Evolutionary conservation across 2,329 filamentous ascomycete genomes (phyloP).

Genomic region (Biscogniauxia marginata): DNA sequence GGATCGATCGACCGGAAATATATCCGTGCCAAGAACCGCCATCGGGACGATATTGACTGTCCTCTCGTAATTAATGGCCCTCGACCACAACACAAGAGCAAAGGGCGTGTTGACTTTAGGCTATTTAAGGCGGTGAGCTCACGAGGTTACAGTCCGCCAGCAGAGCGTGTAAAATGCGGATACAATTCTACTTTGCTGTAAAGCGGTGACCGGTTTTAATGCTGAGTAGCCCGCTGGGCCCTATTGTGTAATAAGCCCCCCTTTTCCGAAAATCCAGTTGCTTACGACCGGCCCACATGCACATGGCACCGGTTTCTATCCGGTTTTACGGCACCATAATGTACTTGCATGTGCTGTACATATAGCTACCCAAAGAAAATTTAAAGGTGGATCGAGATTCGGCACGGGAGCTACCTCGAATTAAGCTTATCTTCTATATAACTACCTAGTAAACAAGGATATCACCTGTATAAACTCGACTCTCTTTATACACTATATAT

Average conservation of each 20-base stretch:
- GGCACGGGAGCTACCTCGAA: background rate
- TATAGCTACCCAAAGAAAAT: too few species aligned
- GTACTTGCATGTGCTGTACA: too few species aligned
- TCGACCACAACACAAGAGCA: background rate
- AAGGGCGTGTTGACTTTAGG: background rate
- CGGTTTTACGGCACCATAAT: background rate
- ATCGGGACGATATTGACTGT: background rate
- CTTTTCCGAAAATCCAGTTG: background rate
- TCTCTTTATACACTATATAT: too few species aligned
- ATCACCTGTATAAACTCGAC: too few species aligned
- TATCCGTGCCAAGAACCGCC: background rate
- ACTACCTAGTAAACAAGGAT: too few species aligned
- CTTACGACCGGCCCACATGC: background rate
- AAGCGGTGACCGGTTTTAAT: background rate
- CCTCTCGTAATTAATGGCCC: background rate
- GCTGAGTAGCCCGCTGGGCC: too few species aligned
- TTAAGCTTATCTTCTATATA: too few species aligned
- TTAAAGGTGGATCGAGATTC: background rate
- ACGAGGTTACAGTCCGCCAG: background rate
- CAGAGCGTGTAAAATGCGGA: background rate
- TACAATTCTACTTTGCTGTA: background rate
- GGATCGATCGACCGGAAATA: constrained; percentile 12
- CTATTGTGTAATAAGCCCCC: background rate
- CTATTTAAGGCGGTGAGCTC: background rate
- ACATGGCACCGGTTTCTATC: background rate